Conservation (phyloP, 345 rosid species). For the Xanthoceras sorbifolium region DNA sequence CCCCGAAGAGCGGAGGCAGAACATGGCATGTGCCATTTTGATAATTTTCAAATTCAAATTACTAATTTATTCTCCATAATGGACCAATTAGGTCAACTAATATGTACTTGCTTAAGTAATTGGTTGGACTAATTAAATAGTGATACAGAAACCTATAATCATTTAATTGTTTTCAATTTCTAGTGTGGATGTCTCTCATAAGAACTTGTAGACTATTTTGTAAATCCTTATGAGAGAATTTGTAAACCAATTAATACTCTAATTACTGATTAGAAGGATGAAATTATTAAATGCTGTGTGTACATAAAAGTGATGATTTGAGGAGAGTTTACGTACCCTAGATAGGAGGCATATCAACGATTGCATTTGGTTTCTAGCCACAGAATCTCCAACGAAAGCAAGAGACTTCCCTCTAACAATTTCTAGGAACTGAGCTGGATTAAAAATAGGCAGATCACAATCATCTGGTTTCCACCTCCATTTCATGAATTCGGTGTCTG, state of each 20-base stretch:
- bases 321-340: conserved; percentile 47
- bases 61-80: not conserved
- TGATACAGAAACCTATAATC: too few species aligned
- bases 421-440: conserved; percentile 74
- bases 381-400: conserved; percentile 93
- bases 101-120: not conserved
- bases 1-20: not conserved
- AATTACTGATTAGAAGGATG: too few species aligned
- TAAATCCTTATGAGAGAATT: too few species aligned
- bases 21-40: not conserved
- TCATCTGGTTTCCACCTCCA: conserved; percentile 92
- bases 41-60: not conserved
- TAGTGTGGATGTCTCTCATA: too few species aligned
- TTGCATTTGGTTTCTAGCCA: conserved; percentile 92
- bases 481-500: conserved; percentile 64
- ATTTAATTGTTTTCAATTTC: too few species aligned
- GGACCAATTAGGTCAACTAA: conserved; percentile 40
- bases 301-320: too few species aligned
- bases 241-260: too few species aligned
- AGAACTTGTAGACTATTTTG: too few species aligned
- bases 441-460: conserved; percentile 65
- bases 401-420: conserved; percentile 69
- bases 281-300: too few species aligned
- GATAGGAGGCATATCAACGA: conserved; percentile 94
- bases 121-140: not conserved